Evolutionary conservation across 2,329 filamentous ascomycete species (phyloP).

Genomic region (Tolypocladium inflatum): DNA sequence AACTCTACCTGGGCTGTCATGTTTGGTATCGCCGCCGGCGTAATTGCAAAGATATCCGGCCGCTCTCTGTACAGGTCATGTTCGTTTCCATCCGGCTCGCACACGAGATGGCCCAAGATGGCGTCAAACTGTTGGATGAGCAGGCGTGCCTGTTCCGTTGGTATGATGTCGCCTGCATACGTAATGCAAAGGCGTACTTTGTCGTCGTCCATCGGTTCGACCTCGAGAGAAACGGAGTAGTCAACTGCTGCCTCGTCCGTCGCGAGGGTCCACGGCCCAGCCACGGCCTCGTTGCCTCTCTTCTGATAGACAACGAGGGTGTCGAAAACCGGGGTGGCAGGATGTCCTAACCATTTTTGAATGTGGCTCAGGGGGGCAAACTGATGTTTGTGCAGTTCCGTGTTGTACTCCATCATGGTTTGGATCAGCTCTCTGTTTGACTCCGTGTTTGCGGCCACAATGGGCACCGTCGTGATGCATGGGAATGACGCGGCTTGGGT

Average conservation of each 20-base stretch:
- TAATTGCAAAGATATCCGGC: slow-evolving; percentile 50
- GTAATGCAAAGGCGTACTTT: slow-evolving; percentile 56
- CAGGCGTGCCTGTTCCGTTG: slow-evolving; percentile 54
- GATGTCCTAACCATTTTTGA: slow-evolving; percentile 59
- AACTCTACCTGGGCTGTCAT: slow-evolving; percentile 50
- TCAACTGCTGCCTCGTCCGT: slow-evolving; percentile 63
- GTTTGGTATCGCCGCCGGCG: slow-evolving; percentile 46
- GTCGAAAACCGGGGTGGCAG: slow-evolving; percentile 65
- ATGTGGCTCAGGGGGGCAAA: slow-evolving; percentile 62
- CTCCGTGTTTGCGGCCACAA: slow-evolving; percentile 46
- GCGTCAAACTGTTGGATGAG: slow-evolving; percentile 65
- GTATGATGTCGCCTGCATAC: slow-evolving; percentile 54
- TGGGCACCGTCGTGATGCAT: slow-evolving; percentile 72
- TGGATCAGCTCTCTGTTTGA: slow-evolving; percentile 49
- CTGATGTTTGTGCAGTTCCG: slow-evolving; percentile 57
- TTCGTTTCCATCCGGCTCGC: slow-evolving; percentile 31
- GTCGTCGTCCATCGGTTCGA: slow-evolving; percentile 46
- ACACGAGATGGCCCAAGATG: slow-evolving; percentile 49
- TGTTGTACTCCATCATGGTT: slow-evolving; percentile 57
- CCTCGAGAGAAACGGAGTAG: slow-evolving; percentile 72
- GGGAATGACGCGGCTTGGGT: slow-evolving; percentile 58
- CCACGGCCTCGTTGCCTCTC: slow-evolving; percentile 15
- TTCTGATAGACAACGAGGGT: slow-evolving; percentile 81
- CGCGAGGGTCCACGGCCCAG: slow-evolving; percentile 46
- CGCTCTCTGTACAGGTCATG: slow-evolving; percentile 23